Conservation (phyloP, 108 stramenopile species). For the Nannochloropsis gaditana region DNA sequence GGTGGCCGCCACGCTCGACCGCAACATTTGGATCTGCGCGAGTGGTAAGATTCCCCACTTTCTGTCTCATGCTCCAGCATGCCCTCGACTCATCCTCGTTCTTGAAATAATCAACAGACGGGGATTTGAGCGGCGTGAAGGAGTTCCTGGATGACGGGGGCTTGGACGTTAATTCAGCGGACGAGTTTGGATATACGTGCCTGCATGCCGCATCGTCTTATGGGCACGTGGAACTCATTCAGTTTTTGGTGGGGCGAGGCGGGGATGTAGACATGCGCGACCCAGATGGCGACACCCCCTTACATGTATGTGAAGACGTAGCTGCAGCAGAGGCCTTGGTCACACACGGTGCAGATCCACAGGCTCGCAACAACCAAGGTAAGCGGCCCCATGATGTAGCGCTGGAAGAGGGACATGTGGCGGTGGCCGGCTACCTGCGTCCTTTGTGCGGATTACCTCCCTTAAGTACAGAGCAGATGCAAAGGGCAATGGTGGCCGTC, state of each 20-base stretch:
- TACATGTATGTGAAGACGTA: not conserved
- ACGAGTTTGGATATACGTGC: not conserved
- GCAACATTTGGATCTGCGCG: constrained; percentile 17
- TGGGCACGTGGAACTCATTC: constrained; percentile 20
- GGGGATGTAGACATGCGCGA: constrained; percentile 21
- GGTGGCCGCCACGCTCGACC: not conserved
- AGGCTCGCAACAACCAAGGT: not conserved
- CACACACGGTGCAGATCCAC: not conserved
- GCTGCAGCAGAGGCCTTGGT: not conserved
- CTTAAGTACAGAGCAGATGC: not conserved
- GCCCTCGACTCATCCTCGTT: not conserved
- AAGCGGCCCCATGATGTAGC: constrained; percentile 2
- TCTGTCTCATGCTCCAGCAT: not conserved
- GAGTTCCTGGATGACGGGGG: not conserved
- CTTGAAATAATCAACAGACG: not conserved
- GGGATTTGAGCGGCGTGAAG: not conserved
- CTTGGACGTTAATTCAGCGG: constrained; percentile 13
- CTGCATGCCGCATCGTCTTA: constrained; percentile 24
- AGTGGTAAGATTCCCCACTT: not conserved
- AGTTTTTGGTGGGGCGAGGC: constrained; percentile 17
- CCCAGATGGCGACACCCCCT: constrained; percentile 26
- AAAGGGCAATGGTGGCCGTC: not conserved
- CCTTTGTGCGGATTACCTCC: not conserved
- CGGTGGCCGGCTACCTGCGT: not conserved
- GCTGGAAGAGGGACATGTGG: not conserved